Evolutionary conservation across 1,139 yeast species (phyloP), one percentile per base, ranked within the genome.

Genomic region (Geotrichum carabidarum): DNA sequence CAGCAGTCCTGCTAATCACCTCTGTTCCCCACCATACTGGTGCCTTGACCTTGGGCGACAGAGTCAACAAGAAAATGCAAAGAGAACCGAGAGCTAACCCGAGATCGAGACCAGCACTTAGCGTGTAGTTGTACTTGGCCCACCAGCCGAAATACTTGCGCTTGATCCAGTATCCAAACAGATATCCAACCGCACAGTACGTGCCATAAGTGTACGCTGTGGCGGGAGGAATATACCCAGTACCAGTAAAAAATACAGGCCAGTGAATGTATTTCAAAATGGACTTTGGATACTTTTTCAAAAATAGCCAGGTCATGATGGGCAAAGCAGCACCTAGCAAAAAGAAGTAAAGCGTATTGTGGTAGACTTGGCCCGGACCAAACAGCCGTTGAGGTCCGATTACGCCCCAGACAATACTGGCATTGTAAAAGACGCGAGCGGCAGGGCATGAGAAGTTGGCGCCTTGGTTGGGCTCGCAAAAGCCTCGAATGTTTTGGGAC

Each of bases 391-490:
- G 69, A 1, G 86, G 84, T 1, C 86, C 86, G 60, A 82, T 78
- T 9, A 79, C 79, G 55, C 87, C 86, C 88, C 88, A 84, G 47
- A 80, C 73, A 40, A 83, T 76, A 3, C 83, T 77, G 7, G 87
- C 81, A 51, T 75, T 74, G 69, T 73, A 82, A 65, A 76, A 80
- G 1, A 77, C 77, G 34, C 70, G 71, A 8, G 76, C 76, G 31
- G 69, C 68, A 2, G 83, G 81, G 64, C 85, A 81, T 1, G 78
- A 70, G 63, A 78, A 80, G 32, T 70, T 69, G 35, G 72, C 71
- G 3, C 62, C 58, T 67, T 81, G 84, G 46, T 68, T 62, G 2
- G 73, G 61, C 1, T 63, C 61, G 71, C 90, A 84, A 52, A 83
- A 69, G 55, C 73, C 73, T 4, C 71, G 71, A 56, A 83, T 76